A percentile compares a stretch with the other conserved stretches of the same genome.
These are phyloP conservation scores for Cercospora canescens DNA, from an alignment of 2,329 filamentous ascomycete species.

Conservation along the genomic window DNA sequence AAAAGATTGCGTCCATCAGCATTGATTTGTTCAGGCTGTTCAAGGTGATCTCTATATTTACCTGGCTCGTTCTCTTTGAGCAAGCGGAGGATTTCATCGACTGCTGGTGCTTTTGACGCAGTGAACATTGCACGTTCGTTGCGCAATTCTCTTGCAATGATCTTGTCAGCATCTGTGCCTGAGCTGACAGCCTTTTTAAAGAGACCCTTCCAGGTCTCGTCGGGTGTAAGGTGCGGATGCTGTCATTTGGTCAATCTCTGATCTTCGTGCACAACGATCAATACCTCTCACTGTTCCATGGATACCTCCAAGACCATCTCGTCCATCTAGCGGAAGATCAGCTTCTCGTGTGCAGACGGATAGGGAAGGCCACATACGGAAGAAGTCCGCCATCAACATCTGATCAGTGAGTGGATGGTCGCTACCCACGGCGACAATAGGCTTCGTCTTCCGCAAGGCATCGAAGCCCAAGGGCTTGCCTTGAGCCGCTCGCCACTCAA, in stretches of 20 bases:
- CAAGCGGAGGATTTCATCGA: conserved; percentile 86
- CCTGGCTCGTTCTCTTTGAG: conserved; percentile 74
- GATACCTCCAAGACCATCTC: conserved; percentile 52
- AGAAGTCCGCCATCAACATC: conserved; percentile 68
- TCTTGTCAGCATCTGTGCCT: conserved; percentile 33
- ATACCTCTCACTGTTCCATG: conserved; percentile 42
- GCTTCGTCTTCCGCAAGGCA: conserved; percentile 70
- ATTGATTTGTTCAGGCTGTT: neutral
- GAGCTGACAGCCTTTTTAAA: conserved; percentile 40
- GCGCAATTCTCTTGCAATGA: conserved; percentile 39
- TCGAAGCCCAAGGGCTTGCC: conserved; percentile 71
- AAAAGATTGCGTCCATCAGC: neutral
- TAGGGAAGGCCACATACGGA: conserved; percentile 61
- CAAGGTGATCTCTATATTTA: neutral
- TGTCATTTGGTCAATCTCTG: conserved; percentile 23
- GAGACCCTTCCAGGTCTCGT: conserved; percentile 50
- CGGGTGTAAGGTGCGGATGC: conserved; percentile 51
- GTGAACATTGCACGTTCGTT: conserved; percentile 61
- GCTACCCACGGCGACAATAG: conserved; percentile 75
- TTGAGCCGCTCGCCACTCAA: conserved; percentile 73
- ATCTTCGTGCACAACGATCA: neutral
- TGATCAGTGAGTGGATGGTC: conserved; percentile 83
- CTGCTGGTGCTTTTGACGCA: conserved; percentile 70
- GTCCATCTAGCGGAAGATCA: conserved; percentile 41
- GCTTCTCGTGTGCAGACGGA: neutral